These are phyloP conservation scores for Babesia ovata DNA, from an alignment of 169 alveolate genomes.

Conservation along the genomic window DNA sequence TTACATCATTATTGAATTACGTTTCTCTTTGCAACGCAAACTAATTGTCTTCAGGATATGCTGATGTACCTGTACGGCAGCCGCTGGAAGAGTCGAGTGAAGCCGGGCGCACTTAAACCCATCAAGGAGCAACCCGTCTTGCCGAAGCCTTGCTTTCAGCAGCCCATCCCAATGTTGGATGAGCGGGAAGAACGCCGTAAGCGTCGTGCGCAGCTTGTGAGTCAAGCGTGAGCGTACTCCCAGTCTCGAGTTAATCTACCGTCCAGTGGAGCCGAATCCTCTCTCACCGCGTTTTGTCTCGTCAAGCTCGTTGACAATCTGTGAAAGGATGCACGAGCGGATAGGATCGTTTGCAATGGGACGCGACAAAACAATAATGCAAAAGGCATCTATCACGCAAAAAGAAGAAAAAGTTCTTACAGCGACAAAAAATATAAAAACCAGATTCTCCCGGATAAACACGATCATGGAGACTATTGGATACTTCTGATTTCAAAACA, in stretches of 20 bases:
- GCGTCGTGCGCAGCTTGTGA: conserved; percentile 25
- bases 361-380: not conserved
- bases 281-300: conserved; percentile 86
- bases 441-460: too few species aligned
- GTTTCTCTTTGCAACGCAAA: not conserved
- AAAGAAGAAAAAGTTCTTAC: too few species aligned
- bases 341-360: not conserved
- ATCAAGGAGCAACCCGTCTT: conserved; percentile 4
- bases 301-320: conserved; percentile 84
- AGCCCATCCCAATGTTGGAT: not conserved
- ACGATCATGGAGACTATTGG: too few species aligned
- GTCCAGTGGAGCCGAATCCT: conserved; percentile 88
- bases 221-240: not conserved
- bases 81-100: conserved; percentile 50
- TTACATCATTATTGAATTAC: not conserved
- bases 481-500: too few species aligned
- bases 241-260: not conserved
- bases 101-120: conserved; percentile 9
- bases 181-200: conserved; percentile 48
- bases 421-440: too few species aligned
- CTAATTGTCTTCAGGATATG: conserved; percentile 31
- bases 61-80: conserved; percentile 48
- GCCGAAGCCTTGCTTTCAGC: conserved; percentile 1
- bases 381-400: not conserved
- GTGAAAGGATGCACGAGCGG: not conserved